Evolutionary conservation across 352 stramenopile genomes (phyloP).

Genomic region (Pythium scleroteichum): DNA sequence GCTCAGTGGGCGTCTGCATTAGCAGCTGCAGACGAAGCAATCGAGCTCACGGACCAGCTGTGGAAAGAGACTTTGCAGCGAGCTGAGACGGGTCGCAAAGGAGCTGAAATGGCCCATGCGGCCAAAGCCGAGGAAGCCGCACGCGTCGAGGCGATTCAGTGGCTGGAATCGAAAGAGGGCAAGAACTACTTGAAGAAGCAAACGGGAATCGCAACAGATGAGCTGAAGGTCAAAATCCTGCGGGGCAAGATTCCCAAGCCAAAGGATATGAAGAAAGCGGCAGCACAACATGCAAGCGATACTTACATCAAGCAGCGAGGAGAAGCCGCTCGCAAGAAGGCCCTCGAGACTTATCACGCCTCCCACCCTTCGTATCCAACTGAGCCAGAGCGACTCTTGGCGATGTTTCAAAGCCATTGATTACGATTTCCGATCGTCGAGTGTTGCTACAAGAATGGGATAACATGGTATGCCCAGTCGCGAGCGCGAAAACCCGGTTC

Average conservation of each 20-base stretch:
- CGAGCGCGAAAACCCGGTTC: conserved; percentile 28
- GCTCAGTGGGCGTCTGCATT: conserved; percentile 37
- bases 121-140: conserved; percentile 23
- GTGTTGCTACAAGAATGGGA: conserved; percentile 27
- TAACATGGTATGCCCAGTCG: conserved; percentile 28
- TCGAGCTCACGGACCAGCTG: conserved; percentile 34
- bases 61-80: conserved; percentile 39
- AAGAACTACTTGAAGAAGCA: conserved; percentile 66
- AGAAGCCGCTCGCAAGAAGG: conserved; percentile 34
- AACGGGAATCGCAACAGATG: conserved; percentile 33
- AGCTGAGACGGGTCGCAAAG: conserved; percentile 40
- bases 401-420: conserved; percentile 1
- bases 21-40: conserved; percentile 26
- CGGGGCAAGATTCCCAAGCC: conserved; percentile 51
- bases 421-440: not conserved
- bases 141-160: conserved; percentile 34
- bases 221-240: conserved; percentile 55
- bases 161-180: conserved; percentile 67
- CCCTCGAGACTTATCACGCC: conserved; percentile 33
- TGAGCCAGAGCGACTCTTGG: conserved; percentile 5
- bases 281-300: conserved; percentile 38
- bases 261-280: conserved; percentile 56
- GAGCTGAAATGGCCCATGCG: conserved; percentile 38
- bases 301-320: conserved; percentile 40
- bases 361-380: conserved; percentile 33